These are phyloP conservation scores for Fraxinus quadrangulata DNA, from an alignment of 257 asterid genomes.

Conservation along the genomic window DNA sequence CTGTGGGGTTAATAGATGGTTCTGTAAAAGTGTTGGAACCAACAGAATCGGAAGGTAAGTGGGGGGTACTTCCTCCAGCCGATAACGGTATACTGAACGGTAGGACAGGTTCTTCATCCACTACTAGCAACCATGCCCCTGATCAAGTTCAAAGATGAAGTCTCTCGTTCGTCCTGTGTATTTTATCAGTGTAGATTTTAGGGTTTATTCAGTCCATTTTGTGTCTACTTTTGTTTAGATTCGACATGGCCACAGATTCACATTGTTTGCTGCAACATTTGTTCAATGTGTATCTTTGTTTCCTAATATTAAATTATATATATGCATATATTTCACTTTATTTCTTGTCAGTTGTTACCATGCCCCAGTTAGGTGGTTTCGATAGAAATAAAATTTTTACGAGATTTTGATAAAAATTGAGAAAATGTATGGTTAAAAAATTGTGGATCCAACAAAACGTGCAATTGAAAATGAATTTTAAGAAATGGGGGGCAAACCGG, in stretches of 20 bases:
- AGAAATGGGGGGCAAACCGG: too few relatives aligned
- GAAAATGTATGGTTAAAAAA: too few relatives aligned
- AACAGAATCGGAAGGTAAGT: slow-evolving; percentile 72
- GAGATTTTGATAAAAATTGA: too few relatives aligned
- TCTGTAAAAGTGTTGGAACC: slow-evolving; percentile 96
- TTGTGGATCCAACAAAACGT: too few relatives aligned
- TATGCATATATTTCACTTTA: slow-evolving; percentile 23
- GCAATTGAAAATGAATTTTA: too few relatives aligned
- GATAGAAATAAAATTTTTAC: too few relatives aligned
- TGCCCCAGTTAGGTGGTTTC: too few relatives aligned
- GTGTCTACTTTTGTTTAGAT: slow-evolving; percentile 37
- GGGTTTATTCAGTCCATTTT: slow-evolving; percentile 36
- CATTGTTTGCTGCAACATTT: slow-evolving; percentile 29
- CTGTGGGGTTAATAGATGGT: slow-evolving; percentile 85
- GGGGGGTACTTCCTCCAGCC: slow-evolving; percentile 79
- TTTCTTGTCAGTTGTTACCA: neutral
- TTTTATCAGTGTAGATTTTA: slow-evolving; percentile 55
- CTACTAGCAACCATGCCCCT: slow-evolving; percentile 63
- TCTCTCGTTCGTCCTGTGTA: slow-evolving; percentile 41
- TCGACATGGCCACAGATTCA: slow-evolving; percentile 34
- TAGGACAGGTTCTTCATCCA: slow-evolving; percentile 67
- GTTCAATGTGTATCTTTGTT: slow-evolving; percentile 33
- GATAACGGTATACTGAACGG: slow-evolving; percentile 67
- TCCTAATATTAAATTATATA: slow-evolving; percentile 27
- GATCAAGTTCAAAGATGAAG: slow-evolving; percentile 78